Evolutionary conservation across 768 basidiomycete species (phyloP), one percentile per base, ranked within the genome.

Genomic region (Kwoniella pini): DNA sequence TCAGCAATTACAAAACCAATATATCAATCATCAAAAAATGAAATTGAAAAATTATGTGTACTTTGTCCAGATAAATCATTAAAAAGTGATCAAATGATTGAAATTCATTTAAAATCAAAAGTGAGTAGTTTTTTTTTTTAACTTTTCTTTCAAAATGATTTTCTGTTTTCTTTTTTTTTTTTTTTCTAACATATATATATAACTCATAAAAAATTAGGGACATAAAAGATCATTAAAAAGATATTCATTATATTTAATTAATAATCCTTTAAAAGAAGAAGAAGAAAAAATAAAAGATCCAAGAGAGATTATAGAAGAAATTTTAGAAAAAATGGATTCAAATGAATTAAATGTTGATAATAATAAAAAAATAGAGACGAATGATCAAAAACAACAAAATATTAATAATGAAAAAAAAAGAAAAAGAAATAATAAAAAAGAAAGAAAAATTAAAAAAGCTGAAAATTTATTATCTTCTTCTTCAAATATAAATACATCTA

Each of bases 61-160:
- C 48, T 72, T 6, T 75, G 73, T 62, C 73, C 70, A 3, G 63
- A 63, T 9, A 68, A 66, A 53, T 33, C 62, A 4, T 31, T 75
- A 40, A 68, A 70, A 52, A 66, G 64, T 26, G 60, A 68, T 2
- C 53, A 63, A 11, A 68, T 71, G 60, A 54, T 60, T 0, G 30
- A 57, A 33, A 33, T 53, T 4, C 73, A 75, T 60, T 40, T 68
- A 27, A 62, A 56, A 10, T 62, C 65, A 54, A 52, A 57, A 27
- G 67, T 74, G 30, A 49, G 66, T 64, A n/a, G n/a, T n/a, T n/a
- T n/a, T n/a, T n/a, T n/a, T n/a, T n/a, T n/a, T n/a, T n/a, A n/a
- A n/a, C n/a, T n/a, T n/a, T n/a, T n/a, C n/a, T n/a, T n/a, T n/a
- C n/a, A n/a, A n/a, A n/a, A n/a, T n/a, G n/a, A n/a, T n/a, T n/a